Base-by-base conservation (phyloP, 2,329 filamentous ascomycete species). In the Sporothrix protearum region DNA sequence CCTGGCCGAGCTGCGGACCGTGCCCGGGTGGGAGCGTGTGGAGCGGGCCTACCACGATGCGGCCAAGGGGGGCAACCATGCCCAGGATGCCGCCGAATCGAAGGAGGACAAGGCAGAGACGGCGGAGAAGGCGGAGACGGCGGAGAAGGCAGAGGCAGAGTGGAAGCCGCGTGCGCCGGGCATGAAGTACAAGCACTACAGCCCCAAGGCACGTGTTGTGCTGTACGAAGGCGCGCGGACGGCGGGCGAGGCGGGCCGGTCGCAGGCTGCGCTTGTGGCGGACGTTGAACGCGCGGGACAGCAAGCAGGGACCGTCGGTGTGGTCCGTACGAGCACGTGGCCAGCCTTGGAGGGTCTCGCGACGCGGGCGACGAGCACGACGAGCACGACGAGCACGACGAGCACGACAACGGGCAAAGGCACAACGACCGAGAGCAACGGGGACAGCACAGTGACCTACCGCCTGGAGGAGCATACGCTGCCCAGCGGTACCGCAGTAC, bases 171-270 rank as follows among this genome's bases (percentile, higher is more conserved):
- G 93, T 71, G 96, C 96, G 0, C 96, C 96, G 0, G 96, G 96
- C 0, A 99, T 99, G 96, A 99, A 99, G 81, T 99, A 99, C 80
- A 93, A 96, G 78, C 96, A 99, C 79, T 99, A 99, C 78, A 97
- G 94, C 57, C 96, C 96, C 0, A 92, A 90, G 79, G 96, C 96
- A 0, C 89, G 86, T 61, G 94, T 99, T 1, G 83, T 97, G 16
- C 84, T 98, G 1, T 97, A 94, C 78, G 93, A 97, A 79, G 66
- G 81, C 87, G 33, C 80, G 77, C 49, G 80, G 81, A 28, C 74
- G 76, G 57, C 77, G 77, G 83, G 76, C 33, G 3, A 3, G 57
- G 77, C 77, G 83, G 8, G 77, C 85, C 6, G 45, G 47, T 74
- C 78, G 14, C 22, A 73, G 6, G 77, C 77, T 36, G 83, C 85